Evolutionary conservation across 2,329 filamentous ascomycete genomes (phyloP).

Genomic region (Didymella segeticola): DNA sequence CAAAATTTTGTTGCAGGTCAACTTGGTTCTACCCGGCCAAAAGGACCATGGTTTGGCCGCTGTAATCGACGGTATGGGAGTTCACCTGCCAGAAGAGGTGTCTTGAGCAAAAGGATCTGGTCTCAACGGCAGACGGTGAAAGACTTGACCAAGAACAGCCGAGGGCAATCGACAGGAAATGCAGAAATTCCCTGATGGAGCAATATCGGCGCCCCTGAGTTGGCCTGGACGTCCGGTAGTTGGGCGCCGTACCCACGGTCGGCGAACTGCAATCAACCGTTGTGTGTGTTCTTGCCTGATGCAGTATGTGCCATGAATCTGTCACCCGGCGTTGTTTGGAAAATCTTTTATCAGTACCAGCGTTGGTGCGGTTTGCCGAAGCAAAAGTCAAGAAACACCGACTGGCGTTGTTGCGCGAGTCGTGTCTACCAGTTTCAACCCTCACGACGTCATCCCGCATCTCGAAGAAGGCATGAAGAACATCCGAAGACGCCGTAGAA

Average conservation of each 20-base stretch:
- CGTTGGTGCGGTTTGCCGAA: neutral
- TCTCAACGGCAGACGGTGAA: neutral
- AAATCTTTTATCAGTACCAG: neutral
- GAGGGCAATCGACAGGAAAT: neutral
- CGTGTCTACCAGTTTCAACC: neutral
- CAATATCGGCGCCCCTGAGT: neutral
- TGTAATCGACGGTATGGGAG: neutral
- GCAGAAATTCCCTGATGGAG: neutral
- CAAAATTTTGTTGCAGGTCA: too few relatives aligned
- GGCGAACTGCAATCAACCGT: neutral
- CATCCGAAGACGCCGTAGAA: conserved; percentile 3
- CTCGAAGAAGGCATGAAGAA: conserved; percentile 11
- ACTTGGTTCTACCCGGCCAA: neutral
- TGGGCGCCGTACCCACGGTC: neutral
- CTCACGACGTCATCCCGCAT: conserved; percentile 12
- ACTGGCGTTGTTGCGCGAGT: neutral
- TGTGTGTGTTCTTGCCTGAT: neutral
- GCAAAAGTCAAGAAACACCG: neutral
- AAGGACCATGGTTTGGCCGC: neutral
- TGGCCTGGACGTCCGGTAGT: neutral
- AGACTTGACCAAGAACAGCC: neutral
- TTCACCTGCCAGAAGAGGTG: neutral
- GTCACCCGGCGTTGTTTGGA: neutral
- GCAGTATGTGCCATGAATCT: neutral
- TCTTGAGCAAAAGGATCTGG: neutral